These are phyloP conservation scores for Sclerotinia trifoliorum DNA, from an alignment of 2,329 filamentous ascomycete genomes.

Conservation along the genomic window DNA sequence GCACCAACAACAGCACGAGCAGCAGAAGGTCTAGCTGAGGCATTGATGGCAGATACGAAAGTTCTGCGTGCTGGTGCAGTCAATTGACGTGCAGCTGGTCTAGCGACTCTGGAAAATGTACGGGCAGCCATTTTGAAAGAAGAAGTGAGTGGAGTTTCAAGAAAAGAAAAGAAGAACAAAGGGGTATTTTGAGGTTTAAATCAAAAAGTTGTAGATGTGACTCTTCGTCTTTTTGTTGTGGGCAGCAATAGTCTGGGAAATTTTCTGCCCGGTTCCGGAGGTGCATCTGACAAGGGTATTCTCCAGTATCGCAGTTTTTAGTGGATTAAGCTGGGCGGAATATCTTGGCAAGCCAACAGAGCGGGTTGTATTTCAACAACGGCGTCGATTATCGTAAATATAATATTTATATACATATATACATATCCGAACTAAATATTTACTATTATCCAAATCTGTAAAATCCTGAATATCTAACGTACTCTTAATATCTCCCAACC, in stretches of 20 bases:
- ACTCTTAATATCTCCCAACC: neutral
- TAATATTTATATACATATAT: neutral
- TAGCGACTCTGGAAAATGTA: constrained; percentile 67
- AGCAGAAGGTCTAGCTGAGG: constrained; percentile 53
- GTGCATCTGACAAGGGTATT: constrained; percentile 16
- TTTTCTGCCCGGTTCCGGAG: constrained; percentile 19
- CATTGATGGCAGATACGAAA: constrained; percentile 59
- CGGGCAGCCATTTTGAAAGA: constrained; percentile 69
- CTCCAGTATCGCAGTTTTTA: constrained; percentile 9
- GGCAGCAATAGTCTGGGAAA: constrained; percentile 4
- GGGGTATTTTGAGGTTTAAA: constrained; percentile 22
- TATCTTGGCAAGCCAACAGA: constrained; percentile 9
- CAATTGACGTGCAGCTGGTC: constrained; percentile 64
- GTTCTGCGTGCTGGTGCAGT: constrained; percentile 60
- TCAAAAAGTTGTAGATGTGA: constrained; percentile 18
- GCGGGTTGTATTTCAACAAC: constrained; percentile 1
- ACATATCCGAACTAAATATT: neutral
- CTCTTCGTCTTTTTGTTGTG: constrained; percentile 19
- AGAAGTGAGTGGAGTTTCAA: constrained; percentile 29
- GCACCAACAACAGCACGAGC: constrained; percentile 48
- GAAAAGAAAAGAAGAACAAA: constrained; percentile 14
- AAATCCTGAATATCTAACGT: no score
- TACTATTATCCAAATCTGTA: neutral
- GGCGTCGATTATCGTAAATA: neutral
- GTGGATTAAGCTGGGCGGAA: neutral